Percentiles rank a stretch among this genome's conserved stretches.
Evolutionary conservation across 495 filamentous ascomycete genomes (phyloP).

Genomic region (Alectoria sarmentosa): DNA sequence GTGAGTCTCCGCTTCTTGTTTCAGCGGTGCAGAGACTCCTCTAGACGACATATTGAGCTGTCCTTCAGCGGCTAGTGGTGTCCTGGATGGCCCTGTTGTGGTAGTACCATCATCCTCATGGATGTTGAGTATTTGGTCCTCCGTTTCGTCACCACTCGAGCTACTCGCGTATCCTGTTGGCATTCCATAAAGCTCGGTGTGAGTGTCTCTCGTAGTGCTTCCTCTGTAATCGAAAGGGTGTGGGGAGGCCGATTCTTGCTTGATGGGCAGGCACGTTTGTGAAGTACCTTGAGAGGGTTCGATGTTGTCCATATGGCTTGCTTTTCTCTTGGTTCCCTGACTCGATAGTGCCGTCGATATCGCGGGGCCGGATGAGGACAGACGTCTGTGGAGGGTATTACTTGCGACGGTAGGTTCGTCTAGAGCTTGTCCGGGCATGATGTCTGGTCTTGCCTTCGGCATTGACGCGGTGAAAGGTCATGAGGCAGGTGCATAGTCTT

Average conservation of each 20-base stretch:
- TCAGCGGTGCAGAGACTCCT: background rate
- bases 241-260: background rate
- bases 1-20: background rate
- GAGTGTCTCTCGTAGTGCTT: background rate
- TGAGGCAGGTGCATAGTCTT: background rate
- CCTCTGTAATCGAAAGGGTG: background rate
- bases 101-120: background rate
- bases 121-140: background rate
- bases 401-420: background rate
- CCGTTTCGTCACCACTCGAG: background rate
- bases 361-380: background rate
- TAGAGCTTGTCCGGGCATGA: background rate
- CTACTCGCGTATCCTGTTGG: background rate
- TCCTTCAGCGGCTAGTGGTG: background rate
- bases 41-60: background rate
- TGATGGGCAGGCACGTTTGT: background rate
- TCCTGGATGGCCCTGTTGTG: background rate
- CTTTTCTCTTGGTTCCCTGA: background rate
- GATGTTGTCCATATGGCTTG: background rate
- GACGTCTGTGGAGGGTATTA: background rate
- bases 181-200: background rate
- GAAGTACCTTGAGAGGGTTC: background rate
- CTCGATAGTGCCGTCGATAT: background rate
- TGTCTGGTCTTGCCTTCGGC: background rate
- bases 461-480: background rate